Base-by-base conservation (phyloP, 2,329 filamentous ascomycete genomes). In the Penicillium vulpinum region DNA sequence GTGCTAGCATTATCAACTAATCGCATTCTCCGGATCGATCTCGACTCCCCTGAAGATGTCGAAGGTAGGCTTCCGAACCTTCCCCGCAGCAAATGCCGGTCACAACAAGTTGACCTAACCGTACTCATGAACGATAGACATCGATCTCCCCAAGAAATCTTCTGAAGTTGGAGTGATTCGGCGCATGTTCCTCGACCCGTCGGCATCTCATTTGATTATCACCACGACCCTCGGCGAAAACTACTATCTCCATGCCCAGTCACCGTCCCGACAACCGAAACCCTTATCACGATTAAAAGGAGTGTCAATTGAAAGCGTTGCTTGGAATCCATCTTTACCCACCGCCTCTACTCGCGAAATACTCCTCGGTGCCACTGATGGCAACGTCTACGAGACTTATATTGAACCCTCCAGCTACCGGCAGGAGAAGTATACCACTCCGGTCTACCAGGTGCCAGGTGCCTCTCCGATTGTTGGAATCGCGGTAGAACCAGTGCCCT, bases 241-340 rank as follows among this genome's bases (percentile, higher is more conserved):
- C 77, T 99, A 92, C 80, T 99, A 99, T 75, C 88, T 99, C 10
- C 94, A 99, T 74, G 93, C 92, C 11, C 93, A 97, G 73, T 94
- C 54, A 46, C 54, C 48, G 21, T 46, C 92, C 33, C 89, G 91
- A 65, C 89, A 92, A 63, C 92, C 93, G 2, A 91, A 94, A 62
- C 84, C 88, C 8, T 81, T 99, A 35, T 87, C 89, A 15, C 85
- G 91, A 55, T 77, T 99, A 51, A 93, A 93, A 66, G 91, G 91
- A 28, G 91, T 97, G 15, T 82, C 86, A 9, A 91, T 99, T 57
- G 92, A 97, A 74, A 89, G 89, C 61, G 83, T 99, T 59, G 92
- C 93, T 35, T 99, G 94, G 94, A 97, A 95, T 69, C 92, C 94
- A 1, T 92, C 91, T 3, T 81, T 93, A 46, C 94, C 94, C 5